Evolutionary conservation across 1,284 basidiomycete genomes (phyloP).

Genomic region (Boletus subluridellus): DNA sequence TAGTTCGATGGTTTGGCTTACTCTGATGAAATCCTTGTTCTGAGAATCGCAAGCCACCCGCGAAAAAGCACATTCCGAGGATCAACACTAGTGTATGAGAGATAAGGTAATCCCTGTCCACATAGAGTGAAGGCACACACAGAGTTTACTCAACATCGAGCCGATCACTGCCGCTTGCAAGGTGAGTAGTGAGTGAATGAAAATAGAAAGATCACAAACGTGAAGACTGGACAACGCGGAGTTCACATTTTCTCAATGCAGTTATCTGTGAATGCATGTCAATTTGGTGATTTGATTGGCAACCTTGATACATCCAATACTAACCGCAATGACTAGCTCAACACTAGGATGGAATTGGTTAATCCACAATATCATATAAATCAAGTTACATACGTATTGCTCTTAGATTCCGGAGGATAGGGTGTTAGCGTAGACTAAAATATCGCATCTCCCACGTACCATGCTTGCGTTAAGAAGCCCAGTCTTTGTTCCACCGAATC

Average conservation of each 20-base stretch:
- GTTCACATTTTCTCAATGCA: constrained; percentile 78
- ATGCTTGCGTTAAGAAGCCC: constrained; percentile 81
- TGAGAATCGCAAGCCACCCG: constrained; percentile 71
- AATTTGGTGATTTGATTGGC: constrained; percentile 11
- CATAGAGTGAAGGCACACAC: constrained; percentile 39
- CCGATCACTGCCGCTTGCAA: constrained; percentile 57
- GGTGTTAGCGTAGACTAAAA: constrained; percentile 7
- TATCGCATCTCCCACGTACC: constrained; percentile 40
- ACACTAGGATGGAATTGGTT: constrained; percentile 43
- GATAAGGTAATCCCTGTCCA: constrained; percentile 6
- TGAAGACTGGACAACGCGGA: constrained; percentile 79
- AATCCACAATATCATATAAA: not conserved
- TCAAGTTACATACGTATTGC: constrained; percentile 57
- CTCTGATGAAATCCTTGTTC: constrained; percentile 76
- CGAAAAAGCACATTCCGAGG: constrained; percentile 78
- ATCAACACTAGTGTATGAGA: constrained; percentile 40
- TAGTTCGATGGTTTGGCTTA: constrained; percentile 34
- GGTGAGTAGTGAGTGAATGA: constrained; percentile 3
- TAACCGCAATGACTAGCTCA: constrained; percentile 68
- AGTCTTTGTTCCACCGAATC: constrained; percentile 73
- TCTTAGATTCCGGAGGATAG: constrained; percentile 38
- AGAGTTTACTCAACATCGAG: constrained; percentile 72
- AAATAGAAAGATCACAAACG: constrained; percentile 42
- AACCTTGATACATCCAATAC: constrained; percentile 23
- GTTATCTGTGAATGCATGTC: constrained; percentile 52